These are phyloP conservation scores for Penicillium sp. DNA, from an alignment of 2,329 filamentous ascomycete genomes.

Conservation along the genomic window DNA sequence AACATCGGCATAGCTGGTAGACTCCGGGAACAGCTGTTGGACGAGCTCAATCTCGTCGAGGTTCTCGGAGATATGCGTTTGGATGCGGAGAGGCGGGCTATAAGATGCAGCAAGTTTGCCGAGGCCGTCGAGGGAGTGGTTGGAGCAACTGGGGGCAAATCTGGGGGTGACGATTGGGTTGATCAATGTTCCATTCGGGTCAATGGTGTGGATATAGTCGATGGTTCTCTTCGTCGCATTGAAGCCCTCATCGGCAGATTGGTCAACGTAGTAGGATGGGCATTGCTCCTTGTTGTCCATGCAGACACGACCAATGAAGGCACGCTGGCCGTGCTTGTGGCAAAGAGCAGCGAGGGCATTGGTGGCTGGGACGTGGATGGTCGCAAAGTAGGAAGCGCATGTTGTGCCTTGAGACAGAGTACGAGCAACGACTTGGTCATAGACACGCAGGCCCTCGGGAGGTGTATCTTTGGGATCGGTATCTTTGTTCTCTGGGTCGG, in stretches of 20 bases:
- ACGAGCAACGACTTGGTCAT: slow-evolving; percentile 74
- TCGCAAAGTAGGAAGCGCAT: slow-evolving; percentile 90
- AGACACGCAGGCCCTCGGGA: slow-evolving; percentile 56
- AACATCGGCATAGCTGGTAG: slow-evolving; percentile 70
- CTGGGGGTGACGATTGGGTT: slow-evolving; percentile 77
- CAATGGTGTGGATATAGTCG: slow-evolving; percentile 66
- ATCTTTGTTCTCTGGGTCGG: slow-evolving; percentile 14
- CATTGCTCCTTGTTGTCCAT: slow-evolving; percentile 75
- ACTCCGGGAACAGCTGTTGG: slow-evolving; percentile 66
- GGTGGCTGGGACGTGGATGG: slow-evolving; percentile 81
- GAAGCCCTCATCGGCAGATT: slow-evolving; percentile 62
- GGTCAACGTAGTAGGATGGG: slow-evolving; percentile 79
- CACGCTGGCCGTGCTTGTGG: slow-evolving; percentile 76
- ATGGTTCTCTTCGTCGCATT: slow-evolving; percentile 64
- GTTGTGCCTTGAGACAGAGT: slow-evolving; percentile 92
- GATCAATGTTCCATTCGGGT: slow-evolving; percentile 66
- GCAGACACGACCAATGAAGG: slow-evolving; percentile 88
- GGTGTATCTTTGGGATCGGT: slow-evolving; percentile 29
- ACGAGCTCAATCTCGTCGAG: slow-evolving; percentile 73
- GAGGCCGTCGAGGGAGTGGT: slow-evolving; percentile 62
- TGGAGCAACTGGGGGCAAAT: slow-evolving; percentile 62
- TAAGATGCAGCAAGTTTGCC: slow-evolving; percentile 67
- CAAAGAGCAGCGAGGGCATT: slow-evolving; percentile 88
- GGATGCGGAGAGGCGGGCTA: slow-evolving; percentile 64
- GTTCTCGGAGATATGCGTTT: slow-evolving; percentile 93